Percentiles rank a stretch among this genome's conserved stretches.
Evolutionary conservation across 2,329 filamentous ascomycete genomes (phyloP).

Genomic region (Sporothrix humicola): DNA sequence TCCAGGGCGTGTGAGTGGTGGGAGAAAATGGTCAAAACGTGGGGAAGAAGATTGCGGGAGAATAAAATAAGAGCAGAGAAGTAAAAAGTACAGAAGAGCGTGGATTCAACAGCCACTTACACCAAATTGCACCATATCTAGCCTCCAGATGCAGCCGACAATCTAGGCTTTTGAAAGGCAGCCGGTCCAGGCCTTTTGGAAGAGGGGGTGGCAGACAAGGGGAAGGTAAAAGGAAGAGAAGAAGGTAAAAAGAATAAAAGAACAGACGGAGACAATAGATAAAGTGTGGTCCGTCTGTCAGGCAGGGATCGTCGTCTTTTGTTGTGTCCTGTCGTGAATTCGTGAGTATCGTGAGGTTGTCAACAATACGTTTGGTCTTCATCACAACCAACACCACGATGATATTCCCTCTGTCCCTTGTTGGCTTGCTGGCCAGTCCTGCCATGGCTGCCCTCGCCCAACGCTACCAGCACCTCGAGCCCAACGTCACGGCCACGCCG

Average conservation of each 20-base stretch:
- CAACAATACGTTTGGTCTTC: background rate
- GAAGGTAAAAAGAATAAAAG: background rate
- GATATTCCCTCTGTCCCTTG: background rate
- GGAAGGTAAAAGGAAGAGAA: background rate
- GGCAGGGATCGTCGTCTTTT: too few species aligned
- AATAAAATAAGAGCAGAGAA: too few species aligned
- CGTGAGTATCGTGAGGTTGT: background rate
- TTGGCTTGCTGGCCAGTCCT: background rate
- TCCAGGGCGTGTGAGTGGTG: background rate
- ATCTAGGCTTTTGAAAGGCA: background rate
- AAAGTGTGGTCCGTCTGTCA: background rate
- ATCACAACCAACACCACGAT: background rate
- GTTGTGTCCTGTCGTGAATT: too few species aligned
- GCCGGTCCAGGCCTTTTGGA: background rate
- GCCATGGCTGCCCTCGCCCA: background rate
- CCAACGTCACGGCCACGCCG: slow-evolving; percentile 25
- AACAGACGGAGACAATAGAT: background rate
- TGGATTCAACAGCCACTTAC: too few species aligned
- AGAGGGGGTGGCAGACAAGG: background rate
- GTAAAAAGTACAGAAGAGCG: too few species aligned
- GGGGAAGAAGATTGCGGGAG: background rate
- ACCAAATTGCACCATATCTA: too few species aligned
- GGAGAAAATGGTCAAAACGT: background rate
- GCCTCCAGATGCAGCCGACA: background rate
- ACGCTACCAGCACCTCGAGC: slow-evolving; percentile 1